Evolutionary conservation across 2,329 filamentous ascomycete genomes (phyloP).

Genomic region (Aspergillus japonicus): DNA sequence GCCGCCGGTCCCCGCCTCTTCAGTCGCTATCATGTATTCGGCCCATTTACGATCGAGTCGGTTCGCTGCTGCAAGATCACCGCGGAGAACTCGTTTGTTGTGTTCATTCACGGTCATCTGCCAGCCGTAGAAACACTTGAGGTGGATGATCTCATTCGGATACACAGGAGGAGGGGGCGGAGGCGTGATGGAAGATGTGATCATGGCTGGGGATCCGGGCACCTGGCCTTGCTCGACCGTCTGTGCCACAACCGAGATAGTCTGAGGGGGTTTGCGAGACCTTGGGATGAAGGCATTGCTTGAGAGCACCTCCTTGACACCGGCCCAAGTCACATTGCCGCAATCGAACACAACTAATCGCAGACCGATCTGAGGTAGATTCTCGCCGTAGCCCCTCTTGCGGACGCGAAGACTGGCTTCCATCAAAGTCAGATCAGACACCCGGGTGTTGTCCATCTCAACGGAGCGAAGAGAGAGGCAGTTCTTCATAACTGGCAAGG

Average conservation of each 20-base stretch:
- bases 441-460: slow-evolving; percentile 89
- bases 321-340: slow-evolving; percentile 87
- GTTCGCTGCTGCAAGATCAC: slow-evolving; percentile 70
- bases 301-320: slow-evolving; percentile 79
- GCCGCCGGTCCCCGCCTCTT: slow-evolving; percentile 68
- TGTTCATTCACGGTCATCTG: slow-evolving; percentile 95
- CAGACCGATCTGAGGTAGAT: slow-evolving; percentile 61
- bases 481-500: slow-evolving; percentile 76
- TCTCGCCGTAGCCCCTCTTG: slow-evolving; percentile 56
- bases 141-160: slow-evolving; percentile 73
- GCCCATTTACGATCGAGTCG: slow-evolving; percentile 90
- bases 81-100: slow-evolving; percentile 76
- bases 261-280: slow-evolving; percentile 36
- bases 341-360: slow-evolving; percentile 87
- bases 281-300: slow-evolving; percentile 74
- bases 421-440: slow-evolving; percentile 79
- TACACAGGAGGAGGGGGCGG: slow-evolving; percentile 44
- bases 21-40: slow-evolving; percentile 87
- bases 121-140: slow-evolving; percentile 95
- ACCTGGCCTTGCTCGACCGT: slow-evolving; percentile 21
- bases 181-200: slow-evolving; percentile 28
- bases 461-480: slow-evolving; percentile 69
- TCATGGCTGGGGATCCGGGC: slow-evolving; percentile 12
- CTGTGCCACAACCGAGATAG: slow-evolving; percentile 36
- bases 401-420: slow-evolving; percentile 82